phyloP scores from a whole-genome alignment of 768 basidiomycete species.

The Xerocomellus chrysenteron region DNA sequence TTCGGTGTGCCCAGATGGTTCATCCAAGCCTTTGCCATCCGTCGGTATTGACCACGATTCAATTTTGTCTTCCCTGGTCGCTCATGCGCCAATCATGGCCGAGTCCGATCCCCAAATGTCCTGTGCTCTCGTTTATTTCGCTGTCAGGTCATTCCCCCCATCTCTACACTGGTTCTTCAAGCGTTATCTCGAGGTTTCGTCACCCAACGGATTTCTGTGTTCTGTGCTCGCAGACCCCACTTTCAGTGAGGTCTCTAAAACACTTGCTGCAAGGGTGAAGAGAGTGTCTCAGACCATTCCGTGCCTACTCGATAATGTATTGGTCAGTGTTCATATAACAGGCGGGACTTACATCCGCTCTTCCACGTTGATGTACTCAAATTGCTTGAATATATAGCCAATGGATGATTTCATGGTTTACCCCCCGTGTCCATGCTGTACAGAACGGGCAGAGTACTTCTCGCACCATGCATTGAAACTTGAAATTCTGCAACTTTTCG shows the following conservation, averaged over 20 bases:
- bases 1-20: background rate
- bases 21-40: conserved; percentile 31
- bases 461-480: conserved; percentile 38
- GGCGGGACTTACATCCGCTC: conserved; percentile 15
- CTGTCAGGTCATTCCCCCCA: conserved; percentile 20
- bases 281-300: conserved; percentile 4
- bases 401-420: conserved; percentile 50
- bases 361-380: conserved; percentile 21
- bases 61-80: conserved; percentile 41
- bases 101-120: conserved; percentile 7
- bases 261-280: conserved; percentile 15
- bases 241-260: conserved; percentile 11
- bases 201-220: conserved; percentile 9
- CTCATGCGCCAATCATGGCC: conserved; percentile 37
- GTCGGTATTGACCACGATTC: conserved; percentile 51
- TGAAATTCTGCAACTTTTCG: conserved; percentile 42
- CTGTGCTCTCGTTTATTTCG: conserved; percentile 28
- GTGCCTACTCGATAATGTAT: conserved; percentile 13
- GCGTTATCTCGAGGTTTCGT: conserved; percentile 21
- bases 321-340: conserved; percentile 29
- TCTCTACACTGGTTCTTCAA: conserved; percentile 16
- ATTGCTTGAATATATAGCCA: conserved; percentile 39
- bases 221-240: conserved; percentile 20
- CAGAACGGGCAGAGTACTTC: conserved; percentile 21
- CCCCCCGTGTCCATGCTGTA: conserved; percentile 32